These are phyloP conservation scores for Leccinum truebloodii DNA, from an alignment of 768 basidiomycete species.

Conservation along the genomic window DNA sequence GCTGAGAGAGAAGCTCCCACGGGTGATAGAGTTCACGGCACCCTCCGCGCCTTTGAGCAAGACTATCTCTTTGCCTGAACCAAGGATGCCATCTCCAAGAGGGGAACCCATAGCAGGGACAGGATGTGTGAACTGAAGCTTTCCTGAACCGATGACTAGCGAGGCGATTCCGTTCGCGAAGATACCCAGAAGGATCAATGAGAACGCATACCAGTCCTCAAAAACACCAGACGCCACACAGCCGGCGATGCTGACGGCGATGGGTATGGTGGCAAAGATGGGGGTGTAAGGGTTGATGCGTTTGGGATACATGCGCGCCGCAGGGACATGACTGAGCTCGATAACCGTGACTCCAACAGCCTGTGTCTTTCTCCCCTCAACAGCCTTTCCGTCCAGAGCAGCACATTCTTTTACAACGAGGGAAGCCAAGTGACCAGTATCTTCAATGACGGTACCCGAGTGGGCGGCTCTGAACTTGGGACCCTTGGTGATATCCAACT, in stretches of 20 bases:
- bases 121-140: conserved; percentile 29
- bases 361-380: conserved; percentile 29
- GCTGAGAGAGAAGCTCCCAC: conserved; percentile 29
- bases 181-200: conserved; percentile 37
- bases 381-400: conserved; percentile 6
- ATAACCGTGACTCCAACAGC: conserved; percentile 30
- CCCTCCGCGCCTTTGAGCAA: conserved; percentile 32
- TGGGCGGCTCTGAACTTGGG: conserved; percentile 35
- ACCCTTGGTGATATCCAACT: conserved; percentile 32
- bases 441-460: conserved; percentile 33
- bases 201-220: conserved; percentile 36
- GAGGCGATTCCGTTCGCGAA: conserved; percentile 34
- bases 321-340: conserved; percentile 27
- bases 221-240: conserved; percentile 32
- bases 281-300: conserved; percentile 24
- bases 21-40: conserved; percentile 34
- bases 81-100: conserved; percentile 33
- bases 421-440: conserved; percentile 34
- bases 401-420: conserved; percentile 31
- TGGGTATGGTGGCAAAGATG: conserved; percentile 33
- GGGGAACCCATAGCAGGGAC: conserved; percentile 27
- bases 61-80: conserved; percentile 25
- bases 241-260: conserved; percentile 29
- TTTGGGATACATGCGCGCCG: conserved; percentile 14
- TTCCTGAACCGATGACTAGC: conserved; percentile 35